phyloP scores from a whole-genome alignment of 441 rosid genomes.

The Capsella rubella region DNA sequence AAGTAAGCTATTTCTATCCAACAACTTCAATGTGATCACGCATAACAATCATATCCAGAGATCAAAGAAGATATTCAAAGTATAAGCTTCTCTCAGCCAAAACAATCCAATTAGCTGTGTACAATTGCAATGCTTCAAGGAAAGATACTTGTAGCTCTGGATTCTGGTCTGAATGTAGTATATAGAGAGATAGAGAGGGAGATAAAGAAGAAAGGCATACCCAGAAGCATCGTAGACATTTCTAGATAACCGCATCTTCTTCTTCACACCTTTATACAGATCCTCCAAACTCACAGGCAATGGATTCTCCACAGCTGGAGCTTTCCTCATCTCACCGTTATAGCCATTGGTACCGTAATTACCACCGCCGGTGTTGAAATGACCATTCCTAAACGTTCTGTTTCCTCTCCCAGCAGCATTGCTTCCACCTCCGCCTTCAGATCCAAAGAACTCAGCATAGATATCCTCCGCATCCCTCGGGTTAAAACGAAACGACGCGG shows the following conservation, averaged over 20 bases:
- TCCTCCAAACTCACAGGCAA: conserved; percentile 86
- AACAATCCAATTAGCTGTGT: not conserved
- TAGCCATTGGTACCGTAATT: conserved; percentile 24
- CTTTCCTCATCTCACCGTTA: conserved; percentile 54
- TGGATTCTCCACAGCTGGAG: conserved; percentile 62
- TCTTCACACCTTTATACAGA: conserved; percentile 70
- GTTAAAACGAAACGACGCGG: conserved; percentile 65
- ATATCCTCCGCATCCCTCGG: conserved; percentile 85
- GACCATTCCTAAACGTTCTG: conserved; percentile 46
- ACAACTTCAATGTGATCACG: not conserved
- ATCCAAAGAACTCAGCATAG: conserved; percentile 77
- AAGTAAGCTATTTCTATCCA: conserved; percentile 11
- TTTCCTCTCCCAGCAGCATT: conserved; percentile 48
- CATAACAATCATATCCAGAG: not conserved
- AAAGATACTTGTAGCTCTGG: not conserved
- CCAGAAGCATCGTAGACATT: conserved; percentile 57
- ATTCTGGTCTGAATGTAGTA: not conserved
- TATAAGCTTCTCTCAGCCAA: not conserved
- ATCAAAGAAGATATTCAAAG: conserved; percentile 2
- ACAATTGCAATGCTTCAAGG: not conserved
- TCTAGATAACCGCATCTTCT: conserved; percentile 76
- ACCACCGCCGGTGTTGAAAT: conserved; percentile 23
- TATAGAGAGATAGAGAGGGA: not conserved
- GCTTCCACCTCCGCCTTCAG: conserved; percentile 53
- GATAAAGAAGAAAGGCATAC: conserved; percentile 49